A percentile compares a stretch with the other conserved stretches of the same genome.
Conservation (phyloP, 345 rosid species). For the Salix exigua region DNA sequence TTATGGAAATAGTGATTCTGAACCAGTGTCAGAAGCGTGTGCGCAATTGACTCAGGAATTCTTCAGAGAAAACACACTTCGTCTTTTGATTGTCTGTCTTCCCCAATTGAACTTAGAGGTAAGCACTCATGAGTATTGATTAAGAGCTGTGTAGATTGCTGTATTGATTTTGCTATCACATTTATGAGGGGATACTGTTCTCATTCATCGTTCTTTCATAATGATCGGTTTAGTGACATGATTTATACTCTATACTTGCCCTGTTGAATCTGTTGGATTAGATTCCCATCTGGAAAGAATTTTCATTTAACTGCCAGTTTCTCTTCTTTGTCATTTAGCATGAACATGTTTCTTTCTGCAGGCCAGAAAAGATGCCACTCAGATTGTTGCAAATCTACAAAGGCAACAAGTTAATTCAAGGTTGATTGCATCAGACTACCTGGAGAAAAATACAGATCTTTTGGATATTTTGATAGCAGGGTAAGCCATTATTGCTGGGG, state of each 20-base stretch:
- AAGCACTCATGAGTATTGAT: not conserved
- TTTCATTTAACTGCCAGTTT: not conserved
- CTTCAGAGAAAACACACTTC: slow-evolving; percentile 75
- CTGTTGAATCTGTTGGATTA: not conserved
- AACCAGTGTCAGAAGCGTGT: slow-evolving; percentile 93
- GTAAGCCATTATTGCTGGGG: slow-evolving; percentile 33
- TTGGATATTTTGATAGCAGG: slow-evolving; percentile 72
- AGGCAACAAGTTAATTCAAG: slow-evolving; percentile 88
- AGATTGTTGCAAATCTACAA: slow-evolving; percentile 95
- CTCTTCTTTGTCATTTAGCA: slow-evolving; percentile 8
- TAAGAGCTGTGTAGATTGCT: not conserved
- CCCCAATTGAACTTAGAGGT: slow-evolving; percentile 93
- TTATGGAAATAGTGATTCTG: slow-evolving; percentile 92
- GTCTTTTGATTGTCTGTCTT: slow-evolving; percentile 67
- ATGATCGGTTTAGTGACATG: not conserved
- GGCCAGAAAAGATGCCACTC: slow-evolving; percentile 97
- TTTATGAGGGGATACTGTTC: not conserved
- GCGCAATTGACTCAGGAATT: slow-evolving; percentile 89
- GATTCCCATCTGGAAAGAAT: not conserved
- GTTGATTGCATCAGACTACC: slow-evolving; percentile 88
- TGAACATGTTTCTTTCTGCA: slow-evolving; percentile 30
- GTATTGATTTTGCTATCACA: not conserved
- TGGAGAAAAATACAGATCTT: slow-evolving; percentile 81
- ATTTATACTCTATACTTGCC: not conserved
- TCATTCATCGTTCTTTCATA: not conserved